phyloP scores from a whole-genome alignment of 306 rosid genomes.

The Sechiopsis laciniata region DNA sequence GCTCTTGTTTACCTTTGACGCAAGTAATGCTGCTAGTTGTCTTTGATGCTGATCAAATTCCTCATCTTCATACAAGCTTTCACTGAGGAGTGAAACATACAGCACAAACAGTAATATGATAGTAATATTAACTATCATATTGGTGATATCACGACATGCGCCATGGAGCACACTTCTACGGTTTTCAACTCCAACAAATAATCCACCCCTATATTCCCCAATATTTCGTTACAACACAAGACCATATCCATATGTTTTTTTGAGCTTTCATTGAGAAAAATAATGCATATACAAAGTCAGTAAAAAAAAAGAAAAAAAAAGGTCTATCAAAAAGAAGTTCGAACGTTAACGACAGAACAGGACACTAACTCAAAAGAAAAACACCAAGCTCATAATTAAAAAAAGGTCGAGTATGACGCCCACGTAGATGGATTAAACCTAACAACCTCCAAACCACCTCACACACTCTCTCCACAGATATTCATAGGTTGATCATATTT shows the following conservation, averaged over 20 bases:
- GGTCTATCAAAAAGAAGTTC: background rate
- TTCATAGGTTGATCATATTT: background rate
- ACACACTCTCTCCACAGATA: background rate
- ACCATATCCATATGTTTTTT: background rate
- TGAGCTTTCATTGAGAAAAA: background rate
- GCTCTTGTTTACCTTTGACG: conserved; percentile 59
- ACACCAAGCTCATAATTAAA: background rate
- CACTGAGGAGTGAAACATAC: conserved; percentile 40
- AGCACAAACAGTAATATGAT: no score
- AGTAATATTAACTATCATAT: background rate
- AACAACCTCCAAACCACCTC: background rate
- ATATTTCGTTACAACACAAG: no score
- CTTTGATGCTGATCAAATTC: conserved; percentile 84
- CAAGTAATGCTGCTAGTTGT: conserved; percentile 87
- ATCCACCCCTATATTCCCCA: no score
- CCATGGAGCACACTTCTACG: background rate
- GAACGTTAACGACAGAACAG: no score
- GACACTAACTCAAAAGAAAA: background rate
- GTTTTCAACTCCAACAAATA: background rate
- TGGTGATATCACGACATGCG: background rate
- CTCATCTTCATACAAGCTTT: conserved; percentile 92
- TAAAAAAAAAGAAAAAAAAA: background rate
- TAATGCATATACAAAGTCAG: background rate
- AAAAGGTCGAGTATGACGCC: background rate
- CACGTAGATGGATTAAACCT: background rate